Evolutionary conservation across 2,329 filamentous ascomycete genomes (phyloP).

Genomic region (Penicillium sp.): DNA sequence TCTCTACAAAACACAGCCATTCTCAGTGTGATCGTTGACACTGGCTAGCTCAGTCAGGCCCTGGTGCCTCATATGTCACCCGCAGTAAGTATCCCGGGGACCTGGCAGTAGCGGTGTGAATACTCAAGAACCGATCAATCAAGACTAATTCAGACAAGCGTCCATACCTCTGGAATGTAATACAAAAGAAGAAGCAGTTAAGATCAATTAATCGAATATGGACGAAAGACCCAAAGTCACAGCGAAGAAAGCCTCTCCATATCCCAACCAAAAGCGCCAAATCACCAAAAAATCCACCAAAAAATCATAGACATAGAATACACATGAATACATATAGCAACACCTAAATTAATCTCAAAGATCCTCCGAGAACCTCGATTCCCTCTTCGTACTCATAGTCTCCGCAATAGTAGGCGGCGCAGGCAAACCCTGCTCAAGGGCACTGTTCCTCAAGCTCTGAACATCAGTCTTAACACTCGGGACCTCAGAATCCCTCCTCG

Average conservation of each 20-base stretch:
- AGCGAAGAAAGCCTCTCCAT: neutral
- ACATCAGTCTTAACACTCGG: conserved; percentile 18
- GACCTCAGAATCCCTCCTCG: conserved; percentile 9
- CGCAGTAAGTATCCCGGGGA: no score
- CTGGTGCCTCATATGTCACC: no score
- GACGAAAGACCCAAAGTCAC: neutral
- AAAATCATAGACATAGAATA: neutral
- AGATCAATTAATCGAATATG: neutral
- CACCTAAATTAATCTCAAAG: conserved; percentile 25
- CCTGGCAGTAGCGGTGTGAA: no score
- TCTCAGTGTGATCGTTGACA: no score
- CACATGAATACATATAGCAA: conserved; percentile 9
- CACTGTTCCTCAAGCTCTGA: conserved; percentile 31
- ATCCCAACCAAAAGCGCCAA: neutral
- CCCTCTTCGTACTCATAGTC: conserved; percentile 30
- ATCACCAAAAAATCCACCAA: neutral
- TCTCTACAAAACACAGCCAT: no score
- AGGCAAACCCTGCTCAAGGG: conserved; percentile 32
- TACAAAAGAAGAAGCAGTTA: no score
- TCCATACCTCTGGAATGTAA: no score
- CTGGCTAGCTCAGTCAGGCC: no score
- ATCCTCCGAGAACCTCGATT: conserved; percentile 41
- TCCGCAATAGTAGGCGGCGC: conserved; percentile 31
- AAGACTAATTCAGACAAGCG: no score
- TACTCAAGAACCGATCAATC: no score